Percentiles rank a stretch among this genome's conserved stretches.
phyloP scores from a whole-genome alignment of 495 filamentous ascomycete genomes.

The Zalerion maritima region DNA sequence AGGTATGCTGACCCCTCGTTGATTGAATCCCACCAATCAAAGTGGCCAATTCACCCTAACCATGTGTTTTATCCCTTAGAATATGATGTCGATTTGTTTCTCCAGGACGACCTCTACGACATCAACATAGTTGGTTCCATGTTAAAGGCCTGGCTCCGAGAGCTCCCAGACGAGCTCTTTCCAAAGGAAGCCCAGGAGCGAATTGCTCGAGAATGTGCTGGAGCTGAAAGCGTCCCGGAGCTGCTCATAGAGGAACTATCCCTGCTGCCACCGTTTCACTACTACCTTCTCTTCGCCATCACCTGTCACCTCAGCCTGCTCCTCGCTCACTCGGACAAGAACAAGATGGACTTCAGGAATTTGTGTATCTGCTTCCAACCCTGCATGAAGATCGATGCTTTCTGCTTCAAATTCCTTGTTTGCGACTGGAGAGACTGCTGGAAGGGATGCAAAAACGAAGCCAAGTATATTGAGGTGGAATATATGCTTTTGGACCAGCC shows the following conservation, averaged over 20 bases:
- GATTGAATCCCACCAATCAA: no score
- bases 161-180: conserved; percentile 81
- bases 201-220: conserved; percentile 58
- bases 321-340: conserved; percentile 69
- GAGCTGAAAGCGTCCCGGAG: conserved; percentile 62
- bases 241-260: conserved; percentile 79
- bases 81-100: conserved; percentile 71
- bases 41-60: no score
- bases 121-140: conserved; percentile 88
- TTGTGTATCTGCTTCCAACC: conserved; percentile 91
- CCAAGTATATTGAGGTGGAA: conserved; percentile 60
- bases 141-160: conserved; percentile 87
- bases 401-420: conserved; percentile 83
- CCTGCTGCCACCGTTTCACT: conserved; percentile 79
- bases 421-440: conserved; percentile 88
- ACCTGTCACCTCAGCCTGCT: conserved; percentile 85
- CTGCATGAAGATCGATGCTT: conserved; percentile 79
- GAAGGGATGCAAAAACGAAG: conserved; percentile 90
- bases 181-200: conserved; percentile 63
- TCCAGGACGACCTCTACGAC: conserved; percentile 71
- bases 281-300: conserved; percentile 90
- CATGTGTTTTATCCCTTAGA: no score
- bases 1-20: conserved; percentile 28
- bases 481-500: conserved; percentile 44
- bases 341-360: conserved; percentile 90